Conservation (phyloP, 2,329 filamentous ascomycete genomes). For the Penicillium concentricum region DNA sequence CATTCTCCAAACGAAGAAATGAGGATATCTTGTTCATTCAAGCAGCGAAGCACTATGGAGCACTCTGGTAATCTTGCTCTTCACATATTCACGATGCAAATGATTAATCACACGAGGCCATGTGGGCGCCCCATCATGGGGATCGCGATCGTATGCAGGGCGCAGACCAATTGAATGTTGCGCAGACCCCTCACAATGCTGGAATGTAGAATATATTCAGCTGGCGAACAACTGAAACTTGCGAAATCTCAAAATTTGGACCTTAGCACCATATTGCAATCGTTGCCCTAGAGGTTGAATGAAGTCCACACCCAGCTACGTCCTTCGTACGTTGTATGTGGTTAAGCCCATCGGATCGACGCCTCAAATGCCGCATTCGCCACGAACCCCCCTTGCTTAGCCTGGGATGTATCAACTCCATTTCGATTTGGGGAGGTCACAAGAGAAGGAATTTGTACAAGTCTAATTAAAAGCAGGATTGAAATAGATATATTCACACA, state of each 20-base stretch:
- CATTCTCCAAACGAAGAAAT: not conserved
- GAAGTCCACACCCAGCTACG: not conserved
- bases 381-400: slow-evolving; percentile 15
- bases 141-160: not conserved
- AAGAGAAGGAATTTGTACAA: not conserved
- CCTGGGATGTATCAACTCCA: slow-evolving; percentile 11
- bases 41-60: not conserved
- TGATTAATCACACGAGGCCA: slow-evolving; percentile 9
- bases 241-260: not conserved
- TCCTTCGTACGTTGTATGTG: not conserved
- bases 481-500: not conserved
- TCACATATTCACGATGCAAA: not conserved
- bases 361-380: not conserved
- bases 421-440: slow-evolving; percentile 6
- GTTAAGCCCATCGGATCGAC: not conserved
- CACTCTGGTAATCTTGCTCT: too few relatives aligned
- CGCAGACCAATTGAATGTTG: slow-evolving; percentile 4
- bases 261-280: not conserved
- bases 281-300: not conserved
- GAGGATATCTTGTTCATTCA: not conserved
- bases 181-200: slow-evolving; percentile 3
- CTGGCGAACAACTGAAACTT: not conserved
- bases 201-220: not conserved
- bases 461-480: not conserved
- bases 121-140: slow-evolving; percentile 1